These are phyloP conservation scores for Talaromyces amestolkiae DNA, from an alignment of 2,329 filamentous ascomycete species.

Conservation along the genomic window DNA sequence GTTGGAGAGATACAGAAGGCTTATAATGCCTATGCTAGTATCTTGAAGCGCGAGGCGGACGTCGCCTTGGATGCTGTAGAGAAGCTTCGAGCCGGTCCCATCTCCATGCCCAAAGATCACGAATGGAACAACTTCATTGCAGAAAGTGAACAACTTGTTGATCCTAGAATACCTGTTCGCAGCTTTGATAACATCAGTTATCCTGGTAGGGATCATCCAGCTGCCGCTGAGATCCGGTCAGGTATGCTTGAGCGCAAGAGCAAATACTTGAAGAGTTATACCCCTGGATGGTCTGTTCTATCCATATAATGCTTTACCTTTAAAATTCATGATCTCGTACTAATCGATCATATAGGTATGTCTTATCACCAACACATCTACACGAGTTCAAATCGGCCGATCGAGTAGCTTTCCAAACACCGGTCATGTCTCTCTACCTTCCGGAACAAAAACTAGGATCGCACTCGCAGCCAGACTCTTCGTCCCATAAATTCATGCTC, in stretches of 20 bases:
- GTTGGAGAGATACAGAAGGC: constrained; percentile 97
- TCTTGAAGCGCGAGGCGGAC: constrained; percentile 87
- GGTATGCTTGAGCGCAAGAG: constrained; percentile 95
- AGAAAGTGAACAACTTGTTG: constrained; percentile 79
- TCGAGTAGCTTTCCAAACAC: constrained; percentile 74
- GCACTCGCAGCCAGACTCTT: constrained; percentile 76
- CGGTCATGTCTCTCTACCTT: constrained; percentile 93
- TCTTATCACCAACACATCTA: constrained; percentile 90
- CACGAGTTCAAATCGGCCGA: constrained; percentile 99
- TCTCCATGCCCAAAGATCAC: constrained; percentile 89
- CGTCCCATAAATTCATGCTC: constrained; percentile 95
- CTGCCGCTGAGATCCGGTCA: constrained; percentile 79
- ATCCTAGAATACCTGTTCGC: constrained; percentile 76
- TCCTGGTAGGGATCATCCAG: constrained; percentile 81
- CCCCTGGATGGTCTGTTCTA: constrained; percentile 76
- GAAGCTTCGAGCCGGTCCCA: constrained; percentile 76
- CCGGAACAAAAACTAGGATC: constrained; percentile 94
- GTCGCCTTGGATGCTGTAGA: constrained; percentile 75
- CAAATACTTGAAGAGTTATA: constrained; percentile 98
- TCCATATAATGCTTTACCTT: neutral
- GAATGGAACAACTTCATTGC: constrained; percentile 86
- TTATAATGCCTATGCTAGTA: constrained; percentile 88
- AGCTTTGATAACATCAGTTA: constrained; percentile 82
- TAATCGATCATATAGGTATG: constrained; percentile 64
- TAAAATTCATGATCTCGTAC: neutral